Conservation (phyloP, 2,329 filamentous ascomycete species). For the Colletotrichum somersetense region DNA sequence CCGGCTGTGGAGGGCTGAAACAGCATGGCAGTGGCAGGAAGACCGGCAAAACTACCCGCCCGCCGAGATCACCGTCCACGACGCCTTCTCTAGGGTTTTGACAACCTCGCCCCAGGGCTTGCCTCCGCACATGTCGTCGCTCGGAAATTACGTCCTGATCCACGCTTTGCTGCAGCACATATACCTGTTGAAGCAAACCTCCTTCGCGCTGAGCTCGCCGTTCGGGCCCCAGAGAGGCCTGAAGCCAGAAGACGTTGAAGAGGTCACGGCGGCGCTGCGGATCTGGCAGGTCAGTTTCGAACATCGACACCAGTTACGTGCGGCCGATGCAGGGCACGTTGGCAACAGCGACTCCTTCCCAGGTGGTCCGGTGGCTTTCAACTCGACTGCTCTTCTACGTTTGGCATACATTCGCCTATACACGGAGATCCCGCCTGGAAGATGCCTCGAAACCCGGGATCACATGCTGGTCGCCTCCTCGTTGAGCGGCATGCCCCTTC, state of each 20-base stretch:
- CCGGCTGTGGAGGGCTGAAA: conserved; percentile 69
- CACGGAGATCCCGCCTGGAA: conserved; percentile 72
- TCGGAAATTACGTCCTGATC: conserved; percentile 79
- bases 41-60: conserved; percentile 63
- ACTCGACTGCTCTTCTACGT: conserved; percentile 71
- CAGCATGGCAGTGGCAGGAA: conserved; percentile 71
- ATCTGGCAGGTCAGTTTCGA: conserved; percentile 72
- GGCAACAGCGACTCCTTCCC: conserved; percentile 63
- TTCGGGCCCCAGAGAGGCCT: conserved; percentile 65
- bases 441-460: conserved; percentile 75
- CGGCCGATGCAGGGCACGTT: conserved; percentile 61
- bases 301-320: conserved; percentile 64
- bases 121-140: conserved; percentile 65
- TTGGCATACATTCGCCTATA: conserved; percentile 75
- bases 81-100: conserved; percentile 68
- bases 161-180: conserved; percentile 80
- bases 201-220: conserved; percentile 61
- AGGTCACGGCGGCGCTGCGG: conserved; percentile 66
- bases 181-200: conserved; percentile 75
- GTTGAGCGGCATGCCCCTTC: conserved; percentile 68
- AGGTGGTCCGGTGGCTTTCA: conserved; percentile 74
- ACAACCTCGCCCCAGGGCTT: conserved; percentile 63
- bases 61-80: conserved; percentile 67
- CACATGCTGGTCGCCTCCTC: conserved; percentile 71
- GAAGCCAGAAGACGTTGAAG: conserved; percentile 67